These are phyloP conservation scores for Fraxinus pennsylvanica DNA, from an alignment of 257 asterid species.

Conservation along the genomic window DNA sequence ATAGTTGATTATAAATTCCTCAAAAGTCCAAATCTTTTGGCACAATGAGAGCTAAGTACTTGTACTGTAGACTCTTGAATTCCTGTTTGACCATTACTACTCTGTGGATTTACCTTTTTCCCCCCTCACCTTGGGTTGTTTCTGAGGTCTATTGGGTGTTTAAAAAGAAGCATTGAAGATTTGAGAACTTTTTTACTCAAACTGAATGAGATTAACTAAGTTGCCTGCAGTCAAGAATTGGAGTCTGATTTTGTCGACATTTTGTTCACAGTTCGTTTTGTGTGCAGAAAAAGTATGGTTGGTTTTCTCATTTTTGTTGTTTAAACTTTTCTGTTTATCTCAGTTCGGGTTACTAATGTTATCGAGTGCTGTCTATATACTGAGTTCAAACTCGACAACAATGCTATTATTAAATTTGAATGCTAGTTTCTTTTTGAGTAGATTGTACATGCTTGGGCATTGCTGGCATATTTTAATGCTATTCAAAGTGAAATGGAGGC, in stretches of 20 bases:
- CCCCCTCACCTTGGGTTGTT: conserved; percentile 6
- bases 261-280: conserved; percentile 13
- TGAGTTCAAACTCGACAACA: neutral
- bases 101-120: conserved; percentile 14
- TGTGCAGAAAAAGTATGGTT: conserved; percentile 25
- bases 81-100: conserved; percentile 16
- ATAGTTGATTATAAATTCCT: conserved; percentile 19
- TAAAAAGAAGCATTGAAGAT: conserved; percentile 4
- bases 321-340: neutral
- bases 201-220: neutral
- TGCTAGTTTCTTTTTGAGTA: too few species aligned
- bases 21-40: neutral
- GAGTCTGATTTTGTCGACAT: neutral
- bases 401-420: too few species aligned
- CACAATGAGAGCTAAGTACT: neutral
- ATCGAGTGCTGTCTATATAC: neutral
- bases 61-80: conserved; percentile 11
- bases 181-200: neutral
- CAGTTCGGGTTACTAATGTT: neutral
- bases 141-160: conserved; percentile 24
- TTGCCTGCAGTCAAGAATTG: neutral
- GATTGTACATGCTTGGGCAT: too few species aligned
- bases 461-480: too few species aligned
- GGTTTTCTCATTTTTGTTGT: conserved; percentile 4
- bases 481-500: too few species aligned